Evolutionary conservation across 495 filamentous ascomycete genomes (phyloP), one percentile per base, ranked within the genome.

Genomic region (Xylaria scruposa): DNA sequence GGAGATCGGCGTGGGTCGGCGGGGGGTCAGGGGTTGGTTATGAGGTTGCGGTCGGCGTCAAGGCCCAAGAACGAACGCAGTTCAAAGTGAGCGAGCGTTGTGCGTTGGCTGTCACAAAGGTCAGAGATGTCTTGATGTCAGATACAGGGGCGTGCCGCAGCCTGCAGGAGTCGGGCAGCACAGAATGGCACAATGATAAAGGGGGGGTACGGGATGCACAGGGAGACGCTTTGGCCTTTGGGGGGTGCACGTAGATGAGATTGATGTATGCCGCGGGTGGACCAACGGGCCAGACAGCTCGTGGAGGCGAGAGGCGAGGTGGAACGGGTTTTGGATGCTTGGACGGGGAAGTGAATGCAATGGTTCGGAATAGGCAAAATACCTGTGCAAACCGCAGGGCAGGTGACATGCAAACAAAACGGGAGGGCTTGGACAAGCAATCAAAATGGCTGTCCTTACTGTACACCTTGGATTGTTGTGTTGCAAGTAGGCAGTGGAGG

Each of bases 61-160:
- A 36, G 68, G 33, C 17, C 70, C 68, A 73, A 75, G 68, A 75
- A 72, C 67, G 66, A 73, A 73, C 67, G 58, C 67, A 36, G 42
- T 51, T 58, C 29, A 2, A 60, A 70, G 40, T 46, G 67, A 61
- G 58, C 29, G 67, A 61, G 58, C 29, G 33, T 69, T 62, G 44
- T 33, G 60, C 19, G 60, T 70, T 73, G 53, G 80, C 81, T 82
- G 77, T 76, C 76, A 75, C 76, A 79, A 38, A 79, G 77, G 78
- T 80, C 75, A 79, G 77, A 80, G 81, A 77, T 21, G 75, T 77
- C 75, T 83, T 79, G 77, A 79, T 77, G 78, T 79, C 78, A 74
- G 62, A 70, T 77, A 79, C 77, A 79, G 79, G 74, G 75, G 78
- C 78, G 75, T 80, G 78, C 80, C 79, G 78, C 80, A 76, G 77